phyloP scores from a whole-genome alignment of 331 rosid genomes.

The Cydonia oblonga region DNA sequence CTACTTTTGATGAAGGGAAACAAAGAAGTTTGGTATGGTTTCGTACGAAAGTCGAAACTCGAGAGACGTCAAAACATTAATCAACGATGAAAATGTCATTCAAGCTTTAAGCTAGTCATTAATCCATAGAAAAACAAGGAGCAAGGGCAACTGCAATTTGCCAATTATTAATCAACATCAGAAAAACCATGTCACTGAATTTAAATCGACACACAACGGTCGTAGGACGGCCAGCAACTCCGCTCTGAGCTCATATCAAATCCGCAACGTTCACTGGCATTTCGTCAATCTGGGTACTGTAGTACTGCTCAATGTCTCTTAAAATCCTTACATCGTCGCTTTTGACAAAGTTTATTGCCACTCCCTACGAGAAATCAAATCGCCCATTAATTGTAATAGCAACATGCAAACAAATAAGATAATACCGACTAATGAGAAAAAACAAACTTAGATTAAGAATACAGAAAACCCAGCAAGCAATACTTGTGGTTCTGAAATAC shows the following conservation, averaged over 20 bases:
- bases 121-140: too few relatives aligned
- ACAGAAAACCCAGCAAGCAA: too few relatives aligned
- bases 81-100: too few relatives aligned
- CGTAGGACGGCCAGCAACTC: not conserved
- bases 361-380: slow-evolving; percentile 53
- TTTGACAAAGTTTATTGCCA: slow-evolving; percentile 93
- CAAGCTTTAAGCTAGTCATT: too few relatives aligned
- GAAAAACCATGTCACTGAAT: not conserved
- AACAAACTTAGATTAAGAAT: not conserved
- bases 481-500: not conserved
- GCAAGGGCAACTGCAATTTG: too few relatives aligned
- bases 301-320: slow-evolving; percentile 89
- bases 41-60: too few relatives aligned
- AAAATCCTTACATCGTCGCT: slow-evolving; percentile 87
- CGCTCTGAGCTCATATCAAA: slow-evolving; percentile 33
- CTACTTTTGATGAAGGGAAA: too few relatives aligned
- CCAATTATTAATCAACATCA: not conserved
- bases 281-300: slow-evolving; percentile 96
- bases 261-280: slow-evolving; percentile 98
- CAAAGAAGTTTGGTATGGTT: too few relatives aligned
- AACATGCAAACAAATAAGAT: too few relatives aligned
- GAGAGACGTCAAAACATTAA: too few relatives aligned
- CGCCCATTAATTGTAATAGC: not conserved
- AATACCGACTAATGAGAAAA: not conserved
- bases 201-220: not conserved